Percentiles rank a stretch among this genome's conserved stretches.
Conservation (phyloP, 306 rosid species). For the Cucurbita moschata region DNA sequence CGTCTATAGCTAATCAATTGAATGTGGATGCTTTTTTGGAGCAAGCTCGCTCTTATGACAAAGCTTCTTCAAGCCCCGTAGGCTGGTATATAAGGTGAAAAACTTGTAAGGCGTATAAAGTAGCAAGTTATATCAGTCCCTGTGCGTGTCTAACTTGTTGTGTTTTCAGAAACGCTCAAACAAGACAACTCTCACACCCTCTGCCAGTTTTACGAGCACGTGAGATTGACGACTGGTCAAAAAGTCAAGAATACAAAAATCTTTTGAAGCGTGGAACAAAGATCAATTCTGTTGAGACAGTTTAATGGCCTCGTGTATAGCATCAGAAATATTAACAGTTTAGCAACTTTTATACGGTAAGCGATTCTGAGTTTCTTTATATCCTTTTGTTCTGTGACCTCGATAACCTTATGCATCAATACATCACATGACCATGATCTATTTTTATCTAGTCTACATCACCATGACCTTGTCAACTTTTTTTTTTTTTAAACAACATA, state of each 20-base stretch:
- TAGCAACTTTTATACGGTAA: neutral
- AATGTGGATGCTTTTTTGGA: constrained; percentile 92
- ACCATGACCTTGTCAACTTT: neutral
- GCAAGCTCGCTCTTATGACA: constrained; percentile 94
- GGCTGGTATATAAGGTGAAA: constrained; percentile 91
- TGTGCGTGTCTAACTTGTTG: constrained; percentile 12
- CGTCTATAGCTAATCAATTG: constrained; percentile 89
- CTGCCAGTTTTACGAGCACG: constrained; percentile 89
- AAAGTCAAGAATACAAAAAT: constrained; percentile 43
- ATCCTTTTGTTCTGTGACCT: neutral
- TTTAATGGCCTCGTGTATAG: constrained; percentile 11
- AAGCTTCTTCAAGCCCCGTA: constrained; percentile 87
- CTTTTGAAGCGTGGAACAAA: constrained; percentile 46
- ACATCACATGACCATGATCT: neutral
- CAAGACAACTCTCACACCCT: constrained; percentile 91
- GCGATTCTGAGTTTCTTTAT: neutral
- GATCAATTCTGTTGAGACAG: constrained; percentile 14
- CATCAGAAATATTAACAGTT: neutral
- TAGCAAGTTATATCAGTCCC: neutral
- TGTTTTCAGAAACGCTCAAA: constrained; percentile 71
- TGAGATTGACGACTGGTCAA: constrained; percentile 94
- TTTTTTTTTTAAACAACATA: neutral
- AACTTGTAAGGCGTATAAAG: neutral
- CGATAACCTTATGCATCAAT: neutral
- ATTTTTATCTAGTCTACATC: neutral